Conservation (phyloP, 768 basidiomycete species). For the Xerocomellus dryophilus region DNA sequence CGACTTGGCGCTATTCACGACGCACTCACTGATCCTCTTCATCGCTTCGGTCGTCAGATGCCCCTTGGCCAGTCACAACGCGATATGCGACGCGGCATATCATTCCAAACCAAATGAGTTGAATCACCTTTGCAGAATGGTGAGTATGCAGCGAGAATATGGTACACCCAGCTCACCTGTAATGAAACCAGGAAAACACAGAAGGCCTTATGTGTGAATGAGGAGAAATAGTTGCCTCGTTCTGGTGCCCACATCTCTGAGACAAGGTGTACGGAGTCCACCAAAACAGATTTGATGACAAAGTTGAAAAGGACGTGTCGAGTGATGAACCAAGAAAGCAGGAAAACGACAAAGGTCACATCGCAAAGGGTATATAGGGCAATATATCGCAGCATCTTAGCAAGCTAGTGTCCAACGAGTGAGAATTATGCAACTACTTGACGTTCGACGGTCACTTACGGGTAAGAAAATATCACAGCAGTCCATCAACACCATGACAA, state of each 20-base stretch:
- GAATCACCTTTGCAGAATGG: conserved; percentile 50
- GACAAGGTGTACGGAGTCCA: conserved; percentile 49
- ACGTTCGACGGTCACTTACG: conserved; percentile 45
- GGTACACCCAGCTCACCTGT: conserved; percentile 44
- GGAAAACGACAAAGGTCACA: conserved; percentile 71
- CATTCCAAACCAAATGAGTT: conserved; percentile 83
- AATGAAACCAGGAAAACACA: conserved; percentile 51
- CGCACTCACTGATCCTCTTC: conserved; percentile 58
- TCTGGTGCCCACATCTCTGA: conserved; percentile 57
- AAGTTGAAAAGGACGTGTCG: conserved; percentile 79
- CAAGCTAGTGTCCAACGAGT: conserved; percentile 50
- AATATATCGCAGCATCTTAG: conserved; percentile 94
- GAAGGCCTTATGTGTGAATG: conserved; percentile 46
- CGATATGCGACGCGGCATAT: conserved; percentile 81
- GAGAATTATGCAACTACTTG: neutral
- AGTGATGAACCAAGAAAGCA: conserved; percentile 88
- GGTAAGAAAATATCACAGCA: conserved; percentile 90
- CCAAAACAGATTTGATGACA: conserved; percentile 60
- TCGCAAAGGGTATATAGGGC: conserved; percentile 64
- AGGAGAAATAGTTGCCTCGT: conserved; percentile 55
- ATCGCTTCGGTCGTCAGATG: conserved; percentile 84
- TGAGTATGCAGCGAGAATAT: conserved; percentile 4
- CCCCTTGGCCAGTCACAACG: conserved; percentile 70
- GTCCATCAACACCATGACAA: conserved; percentile 93
- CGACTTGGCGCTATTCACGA: neutral